These are phyloP conservation scores for Corymbia maculata DNA, from an alignment of 345 rosid genomes.

Conservation along the genomic window DNA sequence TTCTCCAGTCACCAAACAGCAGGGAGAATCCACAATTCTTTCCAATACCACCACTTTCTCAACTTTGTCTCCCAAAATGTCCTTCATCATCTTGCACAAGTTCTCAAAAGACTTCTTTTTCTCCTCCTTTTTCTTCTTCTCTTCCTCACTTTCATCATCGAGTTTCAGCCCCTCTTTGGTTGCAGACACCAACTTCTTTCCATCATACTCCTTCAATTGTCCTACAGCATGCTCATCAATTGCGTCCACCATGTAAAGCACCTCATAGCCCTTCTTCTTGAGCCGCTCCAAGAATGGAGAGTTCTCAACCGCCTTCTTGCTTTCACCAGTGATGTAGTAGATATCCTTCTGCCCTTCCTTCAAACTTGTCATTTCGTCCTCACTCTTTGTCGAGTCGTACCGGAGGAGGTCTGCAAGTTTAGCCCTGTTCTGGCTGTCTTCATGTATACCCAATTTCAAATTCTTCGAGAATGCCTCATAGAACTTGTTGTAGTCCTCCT, in stretches of 20 bases:
- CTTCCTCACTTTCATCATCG: constrained; percentile 34
- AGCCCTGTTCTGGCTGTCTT: constrained; percentile 35
- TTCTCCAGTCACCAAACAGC: constrained; percentile 37
- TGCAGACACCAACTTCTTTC: constrained; percentile 39
- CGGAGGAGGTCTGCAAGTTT: constrained; percentile 33
- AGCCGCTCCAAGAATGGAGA: constrained; percentile 39
- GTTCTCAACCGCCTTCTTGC: constrained; percentile 42
- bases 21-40: constrained; percentile 36
- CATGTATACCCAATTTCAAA: constrained; percentile 36
- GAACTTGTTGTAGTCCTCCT: constrained; percentile 38
- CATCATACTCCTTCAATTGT: constrained; percentile 34
- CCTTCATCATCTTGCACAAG: constrained; percentile 31
- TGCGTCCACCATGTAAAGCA: constrained; percentile 33
- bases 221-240: constrained; percentile 38
- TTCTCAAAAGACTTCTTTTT: constrained; percentile 28
- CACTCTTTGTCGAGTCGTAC: constrained; percentile 31
- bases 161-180: constrained; percentile 37
- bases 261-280: constrained; percentile 36
- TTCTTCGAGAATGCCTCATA: constrained; percentile 36
- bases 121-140: constrained; percentile 30
- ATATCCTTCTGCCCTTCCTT: constrained; percentile 43
- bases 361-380: constrained; percentile 27
- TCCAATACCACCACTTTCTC: constrained; percentile 37
- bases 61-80: constrained; percentile 30
- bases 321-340: constrained; percentile 33